Percentiles rank a stretch among this genome's conserved stretches.
phyloP scores from a whole-genome alignment of 108 stramenopile species.

The Nannochloropsis oceanica region DNA sequence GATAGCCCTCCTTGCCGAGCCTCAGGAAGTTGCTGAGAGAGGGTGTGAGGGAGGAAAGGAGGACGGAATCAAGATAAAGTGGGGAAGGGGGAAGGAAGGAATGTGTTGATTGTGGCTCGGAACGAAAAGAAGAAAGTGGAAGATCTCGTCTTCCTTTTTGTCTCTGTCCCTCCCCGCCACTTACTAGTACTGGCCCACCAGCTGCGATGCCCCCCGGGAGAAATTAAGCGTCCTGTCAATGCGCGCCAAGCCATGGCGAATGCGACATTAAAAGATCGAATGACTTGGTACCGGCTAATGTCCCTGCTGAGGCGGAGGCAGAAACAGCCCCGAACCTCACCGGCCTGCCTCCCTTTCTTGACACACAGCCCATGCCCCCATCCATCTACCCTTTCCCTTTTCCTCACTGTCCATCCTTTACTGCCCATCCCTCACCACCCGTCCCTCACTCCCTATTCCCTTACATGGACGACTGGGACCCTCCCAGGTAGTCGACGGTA shows the following conservation, averaged over 20 bases:
- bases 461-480: background rate
- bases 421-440: background rate
- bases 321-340: too few species aligned
- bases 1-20: conserved; percentile 12
- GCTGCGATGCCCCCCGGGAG: background rate
- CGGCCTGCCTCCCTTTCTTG: too few species aligned
- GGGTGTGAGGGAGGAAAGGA: background rate
- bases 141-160: background rate
- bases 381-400: too few species aligned
- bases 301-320: too few species aligned
- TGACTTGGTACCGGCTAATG: too few species aligned
- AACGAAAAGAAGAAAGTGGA: background rate
- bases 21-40: conserved; percentile 7
- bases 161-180: conserved; percentile 31
- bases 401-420: too few species aligned
- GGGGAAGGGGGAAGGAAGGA: background rate
- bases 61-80: background rate
- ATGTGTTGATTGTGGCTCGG: too few species aligned
- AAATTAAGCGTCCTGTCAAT: background rate
- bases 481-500: conserved; percentile 36
- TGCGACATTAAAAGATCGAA: background rate
- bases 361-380: too few species aligned
- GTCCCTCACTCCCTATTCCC: background rate
- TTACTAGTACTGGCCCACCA: background rate
- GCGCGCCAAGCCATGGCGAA: background rate